Percentiles rank a stretch among this genome's conserved stretches.
These are phyloP conservation scores for Psilocybe cubensis DNA, from an alignment of 768 basidiomycete species.

Conservation along the genomic window DNA sequence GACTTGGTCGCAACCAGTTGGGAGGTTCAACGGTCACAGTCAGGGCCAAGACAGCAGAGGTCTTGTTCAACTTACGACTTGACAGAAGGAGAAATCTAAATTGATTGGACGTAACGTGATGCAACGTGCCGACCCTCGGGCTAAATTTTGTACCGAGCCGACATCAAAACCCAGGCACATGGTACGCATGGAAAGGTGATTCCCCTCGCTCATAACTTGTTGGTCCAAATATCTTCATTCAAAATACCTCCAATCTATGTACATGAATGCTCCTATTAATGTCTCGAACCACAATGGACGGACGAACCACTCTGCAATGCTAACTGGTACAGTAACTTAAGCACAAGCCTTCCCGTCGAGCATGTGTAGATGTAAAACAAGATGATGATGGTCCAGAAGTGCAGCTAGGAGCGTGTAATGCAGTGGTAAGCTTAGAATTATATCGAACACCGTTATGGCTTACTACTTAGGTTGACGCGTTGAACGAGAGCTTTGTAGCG, in stretches of 20 bases:
- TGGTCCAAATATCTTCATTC: too few species aligned
- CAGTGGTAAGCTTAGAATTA: too few species aligned
- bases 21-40: constrained; percentile 7
- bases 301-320: neutral
- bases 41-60: neutral
- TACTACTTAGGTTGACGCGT: constrained; percentile 10
- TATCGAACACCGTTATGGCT: too few species aligned
- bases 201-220: too few species aligned
- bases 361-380: neutral
- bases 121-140: too few species aligned
- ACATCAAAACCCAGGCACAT: too few species aligned
- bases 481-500: constrained; percentile 10
- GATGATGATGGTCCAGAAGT: neutral
- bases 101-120: neutral
- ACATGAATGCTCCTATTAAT: neutral
- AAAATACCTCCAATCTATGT: too few species aligned
- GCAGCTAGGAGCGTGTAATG: neutral
- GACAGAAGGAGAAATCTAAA: constrained; percentile 1
- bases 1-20: too few species aligned
- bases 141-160: neutral
- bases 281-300: neutral
- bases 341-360: neutral
- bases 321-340: neutral
- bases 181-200: too few species aligned
- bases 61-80: constrained; percentile 1